A percentile compares a stretch with the other conserved stretches of the same genome.
Conservation (phyloP, 2,329 filamentous ascomycete species). For the Cladosporium sp. region DNA sequence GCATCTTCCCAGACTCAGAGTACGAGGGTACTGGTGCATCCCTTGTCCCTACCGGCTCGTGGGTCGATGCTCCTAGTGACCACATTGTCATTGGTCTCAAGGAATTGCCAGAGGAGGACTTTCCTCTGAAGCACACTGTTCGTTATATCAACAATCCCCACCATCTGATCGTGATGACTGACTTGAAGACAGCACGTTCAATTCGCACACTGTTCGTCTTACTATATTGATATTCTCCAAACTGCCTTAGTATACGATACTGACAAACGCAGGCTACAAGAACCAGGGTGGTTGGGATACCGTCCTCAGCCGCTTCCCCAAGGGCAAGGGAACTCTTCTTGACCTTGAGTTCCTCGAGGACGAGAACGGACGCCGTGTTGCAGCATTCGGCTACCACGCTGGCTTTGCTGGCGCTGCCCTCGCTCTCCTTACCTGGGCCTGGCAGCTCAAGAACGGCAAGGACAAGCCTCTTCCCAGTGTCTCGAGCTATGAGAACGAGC, state of each 20-base stretch:
- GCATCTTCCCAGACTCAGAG: conserved; percentile 44
- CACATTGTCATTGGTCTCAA: conserved; percentile 43
- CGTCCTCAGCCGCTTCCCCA: conserved; percentile 76
- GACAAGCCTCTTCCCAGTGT: conserved; percentile 67
- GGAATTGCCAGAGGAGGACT: conserved; percentile 58
- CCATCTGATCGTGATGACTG: neutral
- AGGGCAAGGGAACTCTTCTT: conserved; percentile 74
- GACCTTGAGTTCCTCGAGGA: conserved; percentile 88
- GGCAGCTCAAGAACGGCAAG: conserved; percentile 72
- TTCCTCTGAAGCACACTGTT: conserved; percentile 67
- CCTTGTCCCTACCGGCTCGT: conserved; percentile 44
- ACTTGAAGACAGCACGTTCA: conserved; percentile 36
- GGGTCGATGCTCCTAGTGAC: conserved; percentile 45
- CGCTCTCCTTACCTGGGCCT: conserved; percentile 78
- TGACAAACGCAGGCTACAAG: conserved; percentile 38
- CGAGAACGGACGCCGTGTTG: conserved; percentile 67
- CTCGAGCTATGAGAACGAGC: conserved; percentile 72
- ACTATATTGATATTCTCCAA: neutral
- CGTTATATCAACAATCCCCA: conserved; percentile 10
- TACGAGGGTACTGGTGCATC: conserved; percentile 45
- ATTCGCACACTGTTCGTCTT: conserved; percentile 40
- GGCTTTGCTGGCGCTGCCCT: conserved; percentile 67
- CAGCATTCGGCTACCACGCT: conserved; percentile 70
- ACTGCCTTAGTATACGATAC: neutral
- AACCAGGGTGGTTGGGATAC: conserved; percentile 74